Evolutionary conservation across 139 green algal species (phyloP).

Genomic region (Monoraphidium neglectum): DNA sequence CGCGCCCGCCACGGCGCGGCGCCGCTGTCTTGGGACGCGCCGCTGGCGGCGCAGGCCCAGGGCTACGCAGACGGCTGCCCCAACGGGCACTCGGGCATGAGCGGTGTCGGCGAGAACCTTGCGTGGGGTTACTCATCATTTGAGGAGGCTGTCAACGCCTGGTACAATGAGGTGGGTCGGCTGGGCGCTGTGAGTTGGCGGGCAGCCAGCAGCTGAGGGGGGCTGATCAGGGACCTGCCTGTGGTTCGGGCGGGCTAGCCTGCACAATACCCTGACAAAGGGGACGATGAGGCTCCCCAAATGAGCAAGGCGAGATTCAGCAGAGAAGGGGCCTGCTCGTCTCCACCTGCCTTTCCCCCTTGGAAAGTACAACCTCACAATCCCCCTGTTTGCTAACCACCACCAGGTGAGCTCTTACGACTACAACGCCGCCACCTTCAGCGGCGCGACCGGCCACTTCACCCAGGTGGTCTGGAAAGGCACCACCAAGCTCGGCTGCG

Average conservation of each 20-base stretch:
- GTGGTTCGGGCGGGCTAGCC: too few species aligned
- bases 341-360: too few species aligned
- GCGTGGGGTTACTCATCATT: constrained; percentile 30
- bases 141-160: constrained; percentile 28
- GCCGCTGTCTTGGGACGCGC: constrained; percentile 27
- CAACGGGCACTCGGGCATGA: constrained; percentile 4
- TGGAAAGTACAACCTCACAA: too few species aligned
- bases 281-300: too few species aligned
- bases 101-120: constrained; percentile 31
- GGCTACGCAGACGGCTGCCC: constrained; percentile 21
- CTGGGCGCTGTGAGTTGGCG: too few species aligned
- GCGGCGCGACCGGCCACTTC: neutral
- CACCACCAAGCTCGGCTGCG: neutral
- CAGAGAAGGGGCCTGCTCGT: too few species aligned
- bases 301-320: too few species aligned
- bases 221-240: too few species aligned
- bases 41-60: constrained; percentile 20
- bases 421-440: neutral
- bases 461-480: neutral
- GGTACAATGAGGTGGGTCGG: constrained; percentile 34
- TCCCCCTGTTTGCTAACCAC: too few species aligned
- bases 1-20: constrained; percentile 19
- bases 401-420: neutral
- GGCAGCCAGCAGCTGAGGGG: too few species aligned
- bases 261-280: too few species aligned